Percentiles rank a stretch among this genome's conserved stretches.
Evolutionary conservation across 2,329 filamentous ascomycete genomes (phyloP).

Genomic region (Penicillium sp.): DNA sequence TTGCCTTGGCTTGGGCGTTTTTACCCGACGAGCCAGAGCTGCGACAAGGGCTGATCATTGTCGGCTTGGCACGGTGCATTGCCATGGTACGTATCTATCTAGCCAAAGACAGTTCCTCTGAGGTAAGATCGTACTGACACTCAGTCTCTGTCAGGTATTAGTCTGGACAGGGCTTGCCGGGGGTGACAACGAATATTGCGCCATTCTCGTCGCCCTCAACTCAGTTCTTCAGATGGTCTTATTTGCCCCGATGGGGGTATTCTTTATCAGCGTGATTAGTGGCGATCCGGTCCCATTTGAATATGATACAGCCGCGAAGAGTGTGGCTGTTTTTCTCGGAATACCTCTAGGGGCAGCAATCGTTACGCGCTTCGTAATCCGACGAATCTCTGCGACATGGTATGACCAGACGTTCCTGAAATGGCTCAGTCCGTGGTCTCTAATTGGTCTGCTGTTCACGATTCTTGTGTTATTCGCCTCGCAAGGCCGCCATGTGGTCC

Average conservation of each 20-base stretch:
- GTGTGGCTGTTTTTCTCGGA: conserved; percentile 79
- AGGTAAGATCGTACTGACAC: conserved; percentile 1
- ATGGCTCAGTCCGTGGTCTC: conserved; percentile 68
- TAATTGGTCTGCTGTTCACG: conserved; percentile 82
- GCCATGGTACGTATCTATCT: conserved; percentile 66
- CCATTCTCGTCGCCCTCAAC: conserved; percentile 73
- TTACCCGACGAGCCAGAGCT: conserved; percentile 52
- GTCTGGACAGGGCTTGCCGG: conserved; percentile 78
- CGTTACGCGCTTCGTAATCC: conserved; percentile 67
- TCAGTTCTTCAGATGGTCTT: conserved; percentile 72
- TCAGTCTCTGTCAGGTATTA: conserved; percentile 48
- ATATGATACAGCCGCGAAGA: conserved; percentile 71
- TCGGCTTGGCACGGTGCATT: conserved; percentile 81
- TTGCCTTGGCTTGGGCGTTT: conserved; percentile 52
- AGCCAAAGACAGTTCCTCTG: too few species aligned
- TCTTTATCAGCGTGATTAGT: conserved; percentile 70
- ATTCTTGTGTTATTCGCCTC: conserved; percentile 83
- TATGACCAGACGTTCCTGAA: conserved; percentile 71
- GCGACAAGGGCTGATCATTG: conserved; percentile 70
- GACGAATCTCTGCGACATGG: conserved; percentile 55
- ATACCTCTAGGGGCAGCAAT: conserved; percentile 79
- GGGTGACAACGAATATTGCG: conserved; percentile 79
- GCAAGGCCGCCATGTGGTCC: conserved; percentile 72
- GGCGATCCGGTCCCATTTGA: conserved; percentile 47
- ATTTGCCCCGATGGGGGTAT: conserved; percentile 66